Evolutionary conservation across 345 rosid species (phyloP).

Genomic region (Boechera retrofracta): DNA sequence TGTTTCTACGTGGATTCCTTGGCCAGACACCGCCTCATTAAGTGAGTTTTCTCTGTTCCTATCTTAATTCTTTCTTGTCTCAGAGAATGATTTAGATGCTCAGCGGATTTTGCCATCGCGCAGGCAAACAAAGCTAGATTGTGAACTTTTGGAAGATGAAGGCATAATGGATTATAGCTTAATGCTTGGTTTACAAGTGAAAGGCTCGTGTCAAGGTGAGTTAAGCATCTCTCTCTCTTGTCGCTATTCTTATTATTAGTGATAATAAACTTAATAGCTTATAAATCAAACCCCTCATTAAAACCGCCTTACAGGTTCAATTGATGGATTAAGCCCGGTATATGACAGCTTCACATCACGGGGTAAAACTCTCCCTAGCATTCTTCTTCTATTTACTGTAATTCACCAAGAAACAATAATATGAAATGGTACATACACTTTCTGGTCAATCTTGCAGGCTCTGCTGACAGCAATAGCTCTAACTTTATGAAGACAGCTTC

Average conservation of each 20-base stretch:
- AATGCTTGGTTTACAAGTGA: conserved; percentile 55
- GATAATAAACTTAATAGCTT: background rate
- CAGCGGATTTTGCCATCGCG: background rate
- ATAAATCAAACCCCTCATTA: background rate
- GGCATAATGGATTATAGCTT: conserved; percentile 67
- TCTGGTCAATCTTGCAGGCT: conserved; percentile 37
- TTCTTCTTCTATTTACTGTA: background rate
- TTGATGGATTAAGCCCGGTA: conserved; percentile 36
- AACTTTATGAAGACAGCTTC: conserved; percentile 42
- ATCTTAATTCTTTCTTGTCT: conserved; percentile 35
- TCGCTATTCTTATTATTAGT: background rate
- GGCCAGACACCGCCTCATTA: conserved; percentile 50
- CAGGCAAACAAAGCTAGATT: conserved; percentile 67
- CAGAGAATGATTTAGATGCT: conserved; percentile 3
- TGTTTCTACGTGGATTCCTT: conserved; percentile 56
- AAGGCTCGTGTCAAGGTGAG: conserved; percentile 51
- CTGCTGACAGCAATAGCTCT: conserved; percentile 38
- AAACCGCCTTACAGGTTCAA: conserved; percentile 35
- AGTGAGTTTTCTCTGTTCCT: conserved; percentile 43
- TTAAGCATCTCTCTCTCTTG: conserved; percentile 6
- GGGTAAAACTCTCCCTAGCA: conserved; percentile 21
- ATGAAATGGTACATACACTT: background rate
- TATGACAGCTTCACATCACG: conserved; percentile 42
- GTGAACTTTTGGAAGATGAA: conserved; percentile 61
- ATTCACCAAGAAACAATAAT: background rate